Evolutionary conservation across 345 rosid genomes (phyloP).

Genomic region (Leavenworthia alabamica): DNA sequence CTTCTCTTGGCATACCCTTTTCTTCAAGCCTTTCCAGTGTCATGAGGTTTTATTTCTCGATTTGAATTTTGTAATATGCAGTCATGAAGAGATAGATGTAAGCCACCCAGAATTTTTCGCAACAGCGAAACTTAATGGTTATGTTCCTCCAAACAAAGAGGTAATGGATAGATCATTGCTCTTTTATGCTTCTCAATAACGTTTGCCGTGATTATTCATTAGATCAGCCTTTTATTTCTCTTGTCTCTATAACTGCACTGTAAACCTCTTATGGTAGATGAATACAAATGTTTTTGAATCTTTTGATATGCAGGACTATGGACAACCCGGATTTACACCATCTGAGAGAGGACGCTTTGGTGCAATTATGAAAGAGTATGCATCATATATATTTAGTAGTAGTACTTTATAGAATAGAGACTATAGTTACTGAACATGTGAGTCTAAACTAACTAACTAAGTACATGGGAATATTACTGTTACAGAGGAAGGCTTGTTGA

Average conservation of each 20-base stretch:
- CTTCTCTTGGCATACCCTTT: not conserved
- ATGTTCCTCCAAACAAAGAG: conserved; percentile 85
- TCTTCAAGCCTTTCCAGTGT: not conserved
- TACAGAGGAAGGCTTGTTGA: conserved; percentile 81
- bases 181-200: not conserved
- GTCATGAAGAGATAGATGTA: conserved; percentile 91
- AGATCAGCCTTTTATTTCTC: not conserved
- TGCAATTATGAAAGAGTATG: conserved; percentile 65
- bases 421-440: not conserved
- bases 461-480: conserved; percentile 9
- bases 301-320: conserved; percentile 56
- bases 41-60: not conserved
- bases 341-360: conserved; percentile 90
- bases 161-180: conserved; percentile 23
- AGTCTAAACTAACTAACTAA: not conserved
- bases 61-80: conserved; percentile 31
- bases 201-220: not conserved
- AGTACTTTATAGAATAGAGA: not conserved
- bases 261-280: conserved; percentile 5
- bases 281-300: not conserved
- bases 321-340: conserved; percentile 95
- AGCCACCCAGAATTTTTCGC: conserved; percentile 92
- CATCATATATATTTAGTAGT: conserved; percentile 6
- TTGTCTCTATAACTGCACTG: not conserved
- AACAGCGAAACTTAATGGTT: conserved; percentile 84